phyloP scores from a whole-genome alignment of 192 early-diverging fungal genomes.

The Podila horticola region DNA sequence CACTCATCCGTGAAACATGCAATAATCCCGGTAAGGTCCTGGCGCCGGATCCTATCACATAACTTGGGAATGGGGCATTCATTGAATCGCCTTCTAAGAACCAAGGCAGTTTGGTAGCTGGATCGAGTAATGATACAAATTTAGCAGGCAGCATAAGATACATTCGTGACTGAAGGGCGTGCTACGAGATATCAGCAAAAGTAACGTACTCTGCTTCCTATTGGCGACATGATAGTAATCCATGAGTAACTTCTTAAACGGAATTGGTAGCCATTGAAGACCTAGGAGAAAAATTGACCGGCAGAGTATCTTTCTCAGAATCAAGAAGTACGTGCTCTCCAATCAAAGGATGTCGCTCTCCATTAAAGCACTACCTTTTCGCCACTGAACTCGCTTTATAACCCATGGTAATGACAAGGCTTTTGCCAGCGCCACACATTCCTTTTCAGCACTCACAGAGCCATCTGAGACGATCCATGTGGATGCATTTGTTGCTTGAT shows the following conservation, averaged over 20 bases:
- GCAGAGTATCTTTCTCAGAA: neutral
- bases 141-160: neutral
- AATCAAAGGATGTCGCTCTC: neutral
- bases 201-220: conserved; percentile 21
- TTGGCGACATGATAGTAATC: conserved; percentile 45
- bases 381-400: conserved; percentile 46
- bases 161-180: no score
- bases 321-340: neutral
- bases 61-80: conserved; percentile 32
- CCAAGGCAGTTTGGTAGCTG: conserved; percentile 41
- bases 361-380: conserved; percentile 15
- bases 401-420: conserved; percentile 30
- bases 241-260: conserved; percentile 50
- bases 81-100: conserved; percentile 38
- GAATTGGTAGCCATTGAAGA: conserved; percentile 46
- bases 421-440: conserved; percentile 31
- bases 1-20: conserved; percentile 46
- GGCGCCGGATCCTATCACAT: conserved; percentile 34
- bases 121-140: no score
- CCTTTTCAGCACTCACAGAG: conserved; percentile 44
- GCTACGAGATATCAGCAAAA: neutral
- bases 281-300: neutral
- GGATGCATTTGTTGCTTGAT: conserved; percentile 18
- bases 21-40: conserved; percentile 27
- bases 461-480: conserved; percentile 49